Evolutionary conservation across 768 basidiomycete genomes (phyloP).

Genomic region (Trametes cinnabarina): DNA sequence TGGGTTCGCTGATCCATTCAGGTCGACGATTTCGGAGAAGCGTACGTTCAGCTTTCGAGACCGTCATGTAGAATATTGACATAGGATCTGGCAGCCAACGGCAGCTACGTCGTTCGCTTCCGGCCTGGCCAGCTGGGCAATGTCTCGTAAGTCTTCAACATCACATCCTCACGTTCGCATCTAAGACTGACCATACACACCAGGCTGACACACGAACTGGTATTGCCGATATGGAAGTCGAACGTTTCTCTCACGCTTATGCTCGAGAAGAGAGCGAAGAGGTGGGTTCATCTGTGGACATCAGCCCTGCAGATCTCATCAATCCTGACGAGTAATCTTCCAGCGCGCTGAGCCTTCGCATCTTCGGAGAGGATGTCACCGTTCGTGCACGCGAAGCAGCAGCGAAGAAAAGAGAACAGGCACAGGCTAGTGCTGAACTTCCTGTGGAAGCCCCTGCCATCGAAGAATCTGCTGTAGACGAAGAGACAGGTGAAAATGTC

Average conservation of each 20-base stretch:
- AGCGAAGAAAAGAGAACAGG: conserved; percentile 25
- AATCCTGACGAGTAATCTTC: background rate
- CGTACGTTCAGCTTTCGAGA: conserved; percentile 41
- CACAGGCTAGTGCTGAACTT: conserved; percentile 2
- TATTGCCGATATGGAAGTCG: conserved; percentile 97
- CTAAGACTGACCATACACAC: background rate
- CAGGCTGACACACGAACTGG: conserved; percentile 74
- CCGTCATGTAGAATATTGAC: background rate
- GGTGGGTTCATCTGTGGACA: conserved; percentile 37
- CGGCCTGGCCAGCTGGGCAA: conserved; percentile 50
- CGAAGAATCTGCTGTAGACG: no score
- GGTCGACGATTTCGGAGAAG: conserved; percentile 46
- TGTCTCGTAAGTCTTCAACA: conserved; percentile 55
- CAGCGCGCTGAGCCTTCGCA: conserved; percentile 83
- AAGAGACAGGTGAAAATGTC: no score
- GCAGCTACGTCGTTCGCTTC: conserved; percentile 75
- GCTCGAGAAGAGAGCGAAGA: conserved; percentile 97
- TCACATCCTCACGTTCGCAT: conserved; percentile 2
- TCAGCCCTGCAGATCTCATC: background rate
- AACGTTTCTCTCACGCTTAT: conserved; percentile 83
- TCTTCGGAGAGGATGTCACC: conserved; percentile 81
- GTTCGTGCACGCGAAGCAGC: conserved; percentile 40
- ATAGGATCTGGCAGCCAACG: conserved; percentile 45
- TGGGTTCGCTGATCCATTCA: conserved; percentile 63
- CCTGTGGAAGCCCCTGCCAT: background rate